These are phyloP conservation scores for Apiospora phragmitis DNA, from an alignment of 2,329 filamentous ascomycete species.

Conservation along the genomic window DNA sequence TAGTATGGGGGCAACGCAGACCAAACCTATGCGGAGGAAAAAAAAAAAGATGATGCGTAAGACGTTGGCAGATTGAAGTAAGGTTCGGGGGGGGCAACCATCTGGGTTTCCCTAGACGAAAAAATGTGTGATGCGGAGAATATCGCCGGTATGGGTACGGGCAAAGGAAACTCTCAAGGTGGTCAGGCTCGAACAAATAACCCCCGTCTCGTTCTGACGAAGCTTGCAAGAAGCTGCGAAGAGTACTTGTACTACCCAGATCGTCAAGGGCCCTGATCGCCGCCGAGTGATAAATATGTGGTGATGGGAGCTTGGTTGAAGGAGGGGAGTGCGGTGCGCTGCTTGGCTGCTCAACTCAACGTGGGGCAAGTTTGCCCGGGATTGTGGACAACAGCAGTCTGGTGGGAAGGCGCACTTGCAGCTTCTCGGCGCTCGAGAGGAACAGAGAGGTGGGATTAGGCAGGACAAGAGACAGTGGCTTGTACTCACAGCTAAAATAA, in stretches of 20 bases:
- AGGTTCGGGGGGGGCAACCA: background rate
- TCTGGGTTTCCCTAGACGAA: background rate
- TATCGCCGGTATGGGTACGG: background rate
- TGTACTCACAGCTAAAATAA: constrained; percentile 43
- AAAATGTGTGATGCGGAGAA: constrained; percentile 4
- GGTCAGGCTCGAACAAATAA: background rate
- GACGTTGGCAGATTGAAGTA: background rate
- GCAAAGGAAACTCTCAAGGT: background rate
- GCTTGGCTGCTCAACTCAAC: no score
- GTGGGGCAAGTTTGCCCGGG: background rate
- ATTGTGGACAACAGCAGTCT: background rate
- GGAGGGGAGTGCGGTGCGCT: background rate
- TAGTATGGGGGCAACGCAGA: background rate
- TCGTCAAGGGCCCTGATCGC: background rate
- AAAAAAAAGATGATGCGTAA: background rate
- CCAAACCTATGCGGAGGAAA: background rate
- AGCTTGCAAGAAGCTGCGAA: background rate
- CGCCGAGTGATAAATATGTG: background rate
- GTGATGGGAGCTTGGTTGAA: background rate
- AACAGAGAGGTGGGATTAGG: constrained; percentile 8
- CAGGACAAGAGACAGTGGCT: constrained; percentile 4
- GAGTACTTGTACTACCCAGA: no score
- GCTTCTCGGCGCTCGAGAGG: background rate
- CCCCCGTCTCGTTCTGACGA: background rate
- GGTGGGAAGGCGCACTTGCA: constrained; percentile 7